Evolutionary conservation across 257 asterid genomes (phyloP).

Genomic region (Nicotiana benthamiana): DNA sequence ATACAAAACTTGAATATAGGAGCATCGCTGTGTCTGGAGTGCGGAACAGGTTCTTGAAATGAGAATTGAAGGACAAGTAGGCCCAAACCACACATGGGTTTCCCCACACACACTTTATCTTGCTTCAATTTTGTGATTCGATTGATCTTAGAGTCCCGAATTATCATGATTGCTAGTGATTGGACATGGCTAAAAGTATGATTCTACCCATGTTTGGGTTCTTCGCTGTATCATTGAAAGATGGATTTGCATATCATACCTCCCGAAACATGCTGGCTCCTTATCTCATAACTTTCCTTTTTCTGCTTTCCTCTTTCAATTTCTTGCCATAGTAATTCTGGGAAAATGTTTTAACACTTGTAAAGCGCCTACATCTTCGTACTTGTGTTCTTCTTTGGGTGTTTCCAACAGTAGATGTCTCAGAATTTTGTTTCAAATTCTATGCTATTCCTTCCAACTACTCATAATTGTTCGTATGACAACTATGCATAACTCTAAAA

Average conservation of each 20-base stretch:
- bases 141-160: conserved; percentile 15
- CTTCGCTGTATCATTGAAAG: conserved; percentile 30
- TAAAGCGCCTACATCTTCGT: neutral
- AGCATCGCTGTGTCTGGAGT: conserved; percentile 16
- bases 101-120: conserved; percentile 3
- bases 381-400: too few relatives aligned
- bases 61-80: conserved; percentile 29
- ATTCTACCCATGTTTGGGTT: conserved; percentile 13
- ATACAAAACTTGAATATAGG: conserved; percentile 5
- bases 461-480: neutral
- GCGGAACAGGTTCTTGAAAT: conserved; percentile 11
- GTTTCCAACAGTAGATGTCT: too few relatives aligned
- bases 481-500: neutral
- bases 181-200: conserved; percentile 19
- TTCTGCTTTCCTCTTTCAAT: neutral
- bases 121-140: conserved; percentile 8
- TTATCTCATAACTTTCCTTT: neutral
- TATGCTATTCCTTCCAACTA: neutral
- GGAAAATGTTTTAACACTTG: neutral
- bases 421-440: neutral
- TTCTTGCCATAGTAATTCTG: neutral
- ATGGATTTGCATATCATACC: conserved; percentile 4
- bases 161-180: conserved; percentile 36
- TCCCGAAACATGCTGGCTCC: too few relatives aligned
- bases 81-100: conserved; percentile 55